Evolutionary conservation across 495 filamentous ascomycete species (phyloP), one percentile per base, ranked within the genome.

Genomic region (Arthonia radiata): DNA sequence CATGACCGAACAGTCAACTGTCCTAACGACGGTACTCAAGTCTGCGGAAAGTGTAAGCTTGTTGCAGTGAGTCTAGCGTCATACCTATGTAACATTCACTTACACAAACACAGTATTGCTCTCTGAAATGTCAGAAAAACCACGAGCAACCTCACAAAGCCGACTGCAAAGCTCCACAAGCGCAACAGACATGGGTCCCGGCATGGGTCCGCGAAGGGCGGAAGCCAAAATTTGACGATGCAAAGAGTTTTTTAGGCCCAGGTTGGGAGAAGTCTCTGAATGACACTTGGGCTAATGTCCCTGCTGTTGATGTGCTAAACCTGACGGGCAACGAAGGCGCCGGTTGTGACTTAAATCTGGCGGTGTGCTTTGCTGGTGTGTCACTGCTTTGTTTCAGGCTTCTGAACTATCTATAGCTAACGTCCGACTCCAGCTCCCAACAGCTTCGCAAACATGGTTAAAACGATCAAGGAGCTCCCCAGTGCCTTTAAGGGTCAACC

Each of bases 371-470:
- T 37, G 47, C 48, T 8, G 49, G 53, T 57, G 31, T 13, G 38
- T 36, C n/a, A n/a, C n/a, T n/a, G n/a, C n/a, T n/a, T n/a, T n/a
- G n/a, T n/a, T n/a, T n/a, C n/a, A n/a, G n/a, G n/a, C n/a, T n/a
- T n/a, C n/a, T n/a, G n/a, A n/a, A n/a, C n/a, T n/a, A n/a, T n/a
- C n/a, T 25, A 9, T 27, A 13, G 16, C 18, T 16, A 10, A 38
- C 5, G 13, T 30, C 14, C 36, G 25, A n/a, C 13, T 17, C 7
- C 24, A 53, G 57, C 53, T 1, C 57, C 54, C 2, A 54, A 54
- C 21, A 54, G 61, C 29, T 26, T 54, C 7, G 37, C 54, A 12
- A 54, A 59, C 35, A 29, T 53, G 6, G 31, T 57, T 24, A 45
- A 45, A 31, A 52, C 57, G 0, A 28, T 62, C 13, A 26, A 30